Percentiles rank a stretch among this genome's conserved stretches.
phyloP scores from a whole-genome alignment of 148 eudicot genomes.

The Cornus suecica region DNA sequence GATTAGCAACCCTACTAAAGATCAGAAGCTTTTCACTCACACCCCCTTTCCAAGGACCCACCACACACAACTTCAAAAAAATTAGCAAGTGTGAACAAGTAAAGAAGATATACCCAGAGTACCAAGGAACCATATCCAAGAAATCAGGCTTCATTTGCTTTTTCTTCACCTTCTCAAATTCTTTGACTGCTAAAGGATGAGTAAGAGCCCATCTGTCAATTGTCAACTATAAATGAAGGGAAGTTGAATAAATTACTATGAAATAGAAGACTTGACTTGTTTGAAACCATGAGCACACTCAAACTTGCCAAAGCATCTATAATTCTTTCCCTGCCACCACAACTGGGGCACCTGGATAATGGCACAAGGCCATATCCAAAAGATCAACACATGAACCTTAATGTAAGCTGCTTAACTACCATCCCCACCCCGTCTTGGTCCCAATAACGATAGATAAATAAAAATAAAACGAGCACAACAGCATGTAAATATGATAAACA shows the following conservation, averaged over 20 bases:
- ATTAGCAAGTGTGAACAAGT: conserved; percentile 3
- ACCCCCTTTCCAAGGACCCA: conserved; percentile 2
- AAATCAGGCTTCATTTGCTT: conserved; percentile 83
- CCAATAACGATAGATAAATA: neutral
- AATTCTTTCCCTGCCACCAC: neutral
- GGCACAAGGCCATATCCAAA: neutral
- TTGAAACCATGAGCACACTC: neutral
- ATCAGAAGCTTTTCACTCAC: neutral
- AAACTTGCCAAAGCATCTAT: neutral
- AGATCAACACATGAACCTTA: neutral
- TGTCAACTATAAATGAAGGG: conserved; percentile 20
- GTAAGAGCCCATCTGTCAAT: conserved; percentile 97
- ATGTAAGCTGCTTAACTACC: neutral
- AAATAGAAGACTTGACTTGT: neutral
- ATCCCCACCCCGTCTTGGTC: neutral
- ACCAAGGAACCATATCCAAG: conserved; percentile 99
- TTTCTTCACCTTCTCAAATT: conserved; percentile 65
- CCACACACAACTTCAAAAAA: conserved; percentile 3
- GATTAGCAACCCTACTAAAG: conserved; percentile 10
- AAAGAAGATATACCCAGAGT: conserved; percentile 72
- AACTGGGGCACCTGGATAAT: neutral
- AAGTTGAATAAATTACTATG: conserved; percentile 8
- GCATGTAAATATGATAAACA: neutral
- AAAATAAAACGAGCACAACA: conserved; percentile 1
- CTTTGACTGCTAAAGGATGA: conserved; percentile 78